Evolutionary conservation across 441 rosid species (phyloP).

Genomic region (Syzygium syzygioides): DNA sequence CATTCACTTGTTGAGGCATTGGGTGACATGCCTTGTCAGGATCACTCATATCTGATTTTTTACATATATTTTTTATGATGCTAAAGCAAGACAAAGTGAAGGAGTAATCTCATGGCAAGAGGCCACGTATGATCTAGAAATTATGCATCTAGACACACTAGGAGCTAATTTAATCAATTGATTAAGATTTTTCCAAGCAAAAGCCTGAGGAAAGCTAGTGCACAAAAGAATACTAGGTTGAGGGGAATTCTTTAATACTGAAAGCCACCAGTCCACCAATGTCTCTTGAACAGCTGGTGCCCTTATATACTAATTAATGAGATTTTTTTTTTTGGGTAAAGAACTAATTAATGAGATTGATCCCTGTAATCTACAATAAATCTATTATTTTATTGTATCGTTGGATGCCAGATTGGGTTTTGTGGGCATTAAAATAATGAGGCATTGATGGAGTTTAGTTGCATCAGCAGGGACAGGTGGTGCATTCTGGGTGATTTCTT

Average conservation of each 20-base stretch:
- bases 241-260: conserved; percentile 26
- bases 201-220: conserved; percentile 3
- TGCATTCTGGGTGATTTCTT: background rate
- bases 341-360: conserved; percentile 18
- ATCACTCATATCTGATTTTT: conserved; percentile 26
- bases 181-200: background rate
- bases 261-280: conserved; percentile 28
- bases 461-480: conserved; percentile 34
- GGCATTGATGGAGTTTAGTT: background rate
- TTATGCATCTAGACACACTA: conserved; percentile 18
- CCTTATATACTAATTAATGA: conserved; percentile 23
- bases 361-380: conserved; percentile 18
- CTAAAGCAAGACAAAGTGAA: conserved; percentile 22
- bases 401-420: conserved; percentile 34
- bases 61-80: conserved; percentile 15
- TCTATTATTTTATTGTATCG: conserved; percentile 10
- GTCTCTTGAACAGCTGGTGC: conserved; percentile 18
- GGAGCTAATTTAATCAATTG: background rate
- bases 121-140: conserved; percentile 38
- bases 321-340: background rate
- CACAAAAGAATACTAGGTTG: conserved; percentile 14
- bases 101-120: conserved; percentile 4
- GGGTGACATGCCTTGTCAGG: conserved; percentile 39
- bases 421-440: background rate
- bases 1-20: conserved; percentile 30